Evolutionary conservation across 805 yeast genomes (phyloP).

Genomic region (Lipomyces yamanashiensis): DNA sequence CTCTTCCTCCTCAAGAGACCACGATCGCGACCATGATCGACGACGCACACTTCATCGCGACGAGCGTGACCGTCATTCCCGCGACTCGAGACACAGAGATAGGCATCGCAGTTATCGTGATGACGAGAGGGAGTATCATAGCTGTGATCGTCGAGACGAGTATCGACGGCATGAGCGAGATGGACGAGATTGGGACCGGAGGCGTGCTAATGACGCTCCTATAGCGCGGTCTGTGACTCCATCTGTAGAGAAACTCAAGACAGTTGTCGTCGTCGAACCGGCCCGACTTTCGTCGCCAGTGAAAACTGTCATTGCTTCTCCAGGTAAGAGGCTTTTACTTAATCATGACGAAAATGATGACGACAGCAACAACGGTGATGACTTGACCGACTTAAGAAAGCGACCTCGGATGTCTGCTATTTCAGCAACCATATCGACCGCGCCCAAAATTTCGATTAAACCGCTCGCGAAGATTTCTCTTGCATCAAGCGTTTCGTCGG

Average conservation of each 20-base stretch:
- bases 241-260: neutral
- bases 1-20: neutral
- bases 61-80: neutral
- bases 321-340: neutral
- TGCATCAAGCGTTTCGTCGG: neutral
- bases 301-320: neutral
- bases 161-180: slow-evolving; percentile 7
- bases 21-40: slow-evolving; percentile 15
- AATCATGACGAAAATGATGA: neutral
- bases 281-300: neutral
- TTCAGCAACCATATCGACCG: neutral
- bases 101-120: neutral
- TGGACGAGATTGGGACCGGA: slow-evolving; percentile 5
- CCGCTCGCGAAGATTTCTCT: slow-evolving; percentile 8
- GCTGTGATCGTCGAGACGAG: slow-evolving; percentile 11
- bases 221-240: neutral
- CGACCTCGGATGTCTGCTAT: neutral
- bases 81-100: neutral
- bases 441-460: slow-evolving; percentile 8
- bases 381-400: neutral
- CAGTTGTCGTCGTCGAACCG: neutral
- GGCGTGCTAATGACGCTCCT: neutral
- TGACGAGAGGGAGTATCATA: slow-evolving; percentile 5
- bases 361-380: neutral
- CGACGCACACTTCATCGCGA: slow-evolving; percentile 1